Base-by-base conservation (phyloP, 257 asterid species). In the Knoxia roxburghii region DNA sequence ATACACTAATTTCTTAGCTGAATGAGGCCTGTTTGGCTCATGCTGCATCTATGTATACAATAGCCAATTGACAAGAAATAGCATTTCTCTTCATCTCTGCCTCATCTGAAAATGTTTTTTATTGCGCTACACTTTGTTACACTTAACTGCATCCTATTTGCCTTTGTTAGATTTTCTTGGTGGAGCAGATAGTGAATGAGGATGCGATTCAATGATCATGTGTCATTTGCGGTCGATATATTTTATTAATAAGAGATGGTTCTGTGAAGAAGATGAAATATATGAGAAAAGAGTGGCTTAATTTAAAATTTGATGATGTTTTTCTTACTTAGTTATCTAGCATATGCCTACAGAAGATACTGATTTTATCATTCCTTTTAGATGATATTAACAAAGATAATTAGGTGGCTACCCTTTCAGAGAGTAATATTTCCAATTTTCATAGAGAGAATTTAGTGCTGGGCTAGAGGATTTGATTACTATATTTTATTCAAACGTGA, bases 1-100 rank as follows among this genome's bases (percentile, higher is more conserved):
- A 68, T 48, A 50, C 18, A 14, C 63, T 46, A 13, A 32, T 23
- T 43, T 59, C 24, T 17, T 67, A 51, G 59, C 64, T 65, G 40
- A 43, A 6, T 64, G 70, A 21, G 30, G 41, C 33, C 20, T 17
- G 32, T 33, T 45, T 48, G 32, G 14, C 50, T 43, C 51, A 43
- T 46, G n/a, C 21, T 29, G n/a, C 66, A 57, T 57, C 21, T 45
- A 56, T 56, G 41, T 21, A 29, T 2, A 5, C 62, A 27, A 48
- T 41, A 21, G 50, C 5, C 14, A 57, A 27, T 69, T 3, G 26
- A 23, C 5, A 9, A 64, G 39, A 57, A 46, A 57, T 7, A 5
- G 50, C 2, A 57, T 49, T 68, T 60, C 9, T 37, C 48, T 35
- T 6, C 17, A 56, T 30, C 23, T 56, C 23, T 56, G 20, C 21